Base-by-base conservation (phyloP, 2,329 filamentous ascomycete species). In the Juglanconis juglandina region DNA sequence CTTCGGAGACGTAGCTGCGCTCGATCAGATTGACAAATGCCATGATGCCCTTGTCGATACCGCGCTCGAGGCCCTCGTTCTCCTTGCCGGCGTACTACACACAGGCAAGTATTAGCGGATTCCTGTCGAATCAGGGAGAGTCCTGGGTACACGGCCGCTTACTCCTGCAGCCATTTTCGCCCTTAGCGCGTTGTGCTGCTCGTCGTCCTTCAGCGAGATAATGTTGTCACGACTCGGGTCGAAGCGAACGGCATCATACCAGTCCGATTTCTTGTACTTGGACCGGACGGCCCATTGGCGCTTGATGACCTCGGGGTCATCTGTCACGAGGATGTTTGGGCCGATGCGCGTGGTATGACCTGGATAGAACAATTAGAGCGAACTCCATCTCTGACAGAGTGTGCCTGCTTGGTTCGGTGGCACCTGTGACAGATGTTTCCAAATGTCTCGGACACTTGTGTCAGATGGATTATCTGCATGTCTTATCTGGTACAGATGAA, bases 111-210 rank as follows among this genome's bases (percentile, higher is more conserved):
- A 14, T 60, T 48, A 63, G 61, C 58, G 58, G 41, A 37, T 32
- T 10, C n/a, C 33, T 10, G 17, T 55, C 51, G 4, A 39, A 48
- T 52, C 6, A 37, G 51, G 54, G 33, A 33, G 48, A 37, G 47
- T 39, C 33, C 30, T 56, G 58, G 58, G 58, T 53, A 55, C 9
- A 68, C 57, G 48, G 52, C 53, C 32, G 53, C 76, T 60, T 69
- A 77, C 77, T 24, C 75, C 77, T 1, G 75, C 70, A 4, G 74
- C 71, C 76, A 80, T 78, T 60, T 78, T 75, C 24, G 74, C 72
- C n/a, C 77, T 69, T 64, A 79, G 73, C 5, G 68, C 68, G 44
- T 69, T 69, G 61, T 77, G 76, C 54, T 69, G 68, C 2, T 63
- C 61, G 34, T 76, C 73, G 39, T 75, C 65, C 34, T 71, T 69